Percentiles rank a stretch among this genome's conserved stretches.
Conservation (phyloP, 306 rosid genomes). For the Ormosia emarginata region DNA sequence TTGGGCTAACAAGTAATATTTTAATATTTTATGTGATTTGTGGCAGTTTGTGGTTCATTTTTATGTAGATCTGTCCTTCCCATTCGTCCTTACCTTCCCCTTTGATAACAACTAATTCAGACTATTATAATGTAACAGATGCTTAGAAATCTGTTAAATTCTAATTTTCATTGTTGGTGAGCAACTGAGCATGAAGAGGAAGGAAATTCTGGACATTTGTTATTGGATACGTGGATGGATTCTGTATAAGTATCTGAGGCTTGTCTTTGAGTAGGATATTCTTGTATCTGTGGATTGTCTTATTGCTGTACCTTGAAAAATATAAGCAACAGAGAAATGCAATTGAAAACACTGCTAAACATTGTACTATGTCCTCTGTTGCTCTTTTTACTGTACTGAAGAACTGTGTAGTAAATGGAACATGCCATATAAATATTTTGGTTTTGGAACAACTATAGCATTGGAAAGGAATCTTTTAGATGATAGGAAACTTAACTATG, state of each 20-base stretch:
- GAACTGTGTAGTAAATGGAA: neutral
- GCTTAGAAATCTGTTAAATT: neutral
- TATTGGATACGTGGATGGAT: neutral
- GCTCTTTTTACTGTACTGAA: neutral
- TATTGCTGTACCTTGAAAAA: neutral
- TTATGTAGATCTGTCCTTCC: slow-evolving; percentile 3
- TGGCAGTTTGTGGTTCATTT: neutral
- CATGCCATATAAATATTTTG: slow-evolving; percentile 2
- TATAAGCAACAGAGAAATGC: neutral
- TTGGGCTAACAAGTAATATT: neutral
- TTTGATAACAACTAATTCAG: neutral
- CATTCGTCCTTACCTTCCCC: neutral
- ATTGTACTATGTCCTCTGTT: neutral
- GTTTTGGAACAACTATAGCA: neutral
- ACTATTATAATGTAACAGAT: neutral
- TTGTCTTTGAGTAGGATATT: neutral
- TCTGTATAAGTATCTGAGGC: neutral
- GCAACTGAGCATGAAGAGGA: neutral
- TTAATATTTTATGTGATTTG: neutral
- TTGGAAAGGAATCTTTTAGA: neutral
- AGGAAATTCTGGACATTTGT: neutral
- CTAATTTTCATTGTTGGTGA: neutral
- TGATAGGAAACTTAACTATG: neutral
- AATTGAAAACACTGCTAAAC: neutral
- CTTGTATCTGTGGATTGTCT: slow-evolving; percentile 5